phyloP scores from a whole-genome alignment of 768 basidiomycete species.

The Myochromella boudieri region DNA sequence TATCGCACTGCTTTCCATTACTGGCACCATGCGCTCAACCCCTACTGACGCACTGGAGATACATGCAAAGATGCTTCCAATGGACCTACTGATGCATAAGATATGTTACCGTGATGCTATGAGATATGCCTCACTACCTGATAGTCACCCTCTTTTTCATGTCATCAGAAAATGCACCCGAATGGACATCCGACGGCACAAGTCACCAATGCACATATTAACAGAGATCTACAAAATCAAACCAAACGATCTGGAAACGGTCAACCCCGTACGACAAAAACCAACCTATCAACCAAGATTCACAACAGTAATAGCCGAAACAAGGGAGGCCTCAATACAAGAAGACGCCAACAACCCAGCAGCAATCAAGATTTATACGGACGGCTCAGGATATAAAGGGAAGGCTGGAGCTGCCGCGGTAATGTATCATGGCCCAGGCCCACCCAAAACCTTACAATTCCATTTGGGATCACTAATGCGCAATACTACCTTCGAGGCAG shows the following conservation, averaged over 20 bases:
- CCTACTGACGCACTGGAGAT: constrained; percentile 13
- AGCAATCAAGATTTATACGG: background rate
- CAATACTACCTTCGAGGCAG: constrained; percentile 17
- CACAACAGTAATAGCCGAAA: background rate
- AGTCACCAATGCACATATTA: background rate
- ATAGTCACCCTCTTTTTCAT: constrained; percentile 9
- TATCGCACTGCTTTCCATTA: constrained; percentile 11
- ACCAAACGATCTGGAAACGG: background rate
- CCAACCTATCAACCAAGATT: background rate
- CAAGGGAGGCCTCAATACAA: background rate
- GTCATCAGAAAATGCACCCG: background rate
- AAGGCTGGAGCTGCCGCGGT: background rate
- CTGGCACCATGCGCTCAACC: constrained; percentile 13
- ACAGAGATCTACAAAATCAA: background rate
- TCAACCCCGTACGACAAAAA: background rate
- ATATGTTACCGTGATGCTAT: constrained; percentile 8
- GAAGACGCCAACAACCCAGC: background rate
- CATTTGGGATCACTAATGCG: constrained; percentile 10
- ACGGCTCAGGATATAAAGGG: background rate
- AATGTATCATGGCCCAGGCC: background rate
- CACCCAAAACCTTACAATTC: constrained; percentile 5
- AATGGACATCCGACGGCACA: background rate
- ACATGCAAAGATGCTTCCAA: constrained; percentile 17
- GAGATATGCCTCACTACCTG: constrained; percentile 9
- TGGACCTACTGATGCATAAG: constrained; percentile 12